Base-by-base conservation (phyloP, 306 rosid species). In the Glycine tomentella region DNA sequence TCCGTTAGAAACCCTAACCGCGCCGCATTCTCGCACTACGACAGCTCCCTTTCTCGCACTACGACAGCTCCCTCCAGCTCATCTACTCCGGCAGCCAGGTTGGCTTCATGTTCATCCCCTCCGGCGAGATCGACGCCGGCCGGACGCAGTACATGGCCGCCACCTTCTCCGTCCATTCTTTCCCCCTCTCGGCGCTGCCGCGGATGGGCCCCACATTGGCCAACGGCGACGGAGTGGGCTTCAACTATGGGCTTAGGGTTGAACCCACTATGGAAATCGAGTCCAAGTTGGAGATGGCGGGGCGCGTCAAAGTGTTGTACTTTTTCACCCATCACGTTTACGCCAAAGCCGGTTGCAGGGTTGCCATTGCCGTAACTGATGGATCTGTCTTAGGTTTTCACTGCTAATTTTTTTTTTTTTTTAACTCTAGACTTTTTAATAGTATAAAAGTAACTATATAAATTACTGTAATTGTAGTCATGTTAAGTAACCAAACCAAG, bases 81-180 rank as follows among this genome's bases (percentile, higher is more conserved):
- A 78, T 95, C 89, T 91, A 95, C 87, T 86, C 90, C 71, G 97
- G 98, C 11, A 82, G 12, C 53, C 97, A 89, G 72, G 92, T 95
- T 52, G 99, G 99, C 1, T 95, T 95, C 94, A 88, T 95, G 96
- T 95, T 95, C 90, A 95, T 95, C 12, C 99, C 99, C 53, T 97
- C 99, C 80, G 97, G 96, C 4, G 76, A 85, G 81, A 91, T 95
- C 90, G 98, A 93, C 59, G 84, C 99, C 48, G 92, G 96, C 0
- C 84, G 83, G 52, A 95, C 99, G 1, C 91, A 90, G 78, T 89
- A 80, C 89, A 90, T 95, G 99, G 97, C 96, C 0, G 99, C 98
- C 8, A 91, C 95, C 1, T 95, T 95, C 76, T 76, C 94, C 56
- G 98, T 93, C 0, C 87, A 86, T 77, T 89, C 96, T 1, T 93